These are phyloP conservation scores for Coriaria nepalensis DNA, from an alignment of 306 rosid species.

Conservation along the genomic window DNA sequence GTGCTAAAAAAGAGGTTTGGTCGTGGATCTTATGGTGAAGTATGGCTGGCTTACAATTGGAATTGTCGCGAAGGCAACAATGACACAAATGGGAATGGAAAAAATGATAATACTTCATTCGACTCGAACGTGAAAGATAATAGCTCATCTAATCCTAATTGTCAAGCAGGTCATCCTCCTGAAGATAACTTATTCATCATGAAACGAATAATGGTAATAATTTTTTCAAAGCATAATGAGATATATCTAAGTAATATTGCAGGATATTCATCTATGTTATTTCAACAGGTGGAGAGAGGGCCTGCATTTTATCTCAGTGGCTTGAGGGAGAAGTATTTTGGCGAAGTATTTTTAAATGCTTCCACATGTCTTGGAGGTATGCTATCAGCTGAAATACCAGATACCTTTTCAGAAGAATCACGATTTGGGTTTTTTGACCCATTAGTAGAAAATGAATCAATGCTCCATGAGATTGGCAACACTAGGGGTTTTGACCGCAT, in stretches of 20 bases:
- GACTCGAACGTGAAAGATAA: conserved; percentile 10
- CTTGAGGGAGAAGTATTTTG: conserved; percentile 81
- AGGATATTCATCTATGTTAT: conserved; percentile 13
- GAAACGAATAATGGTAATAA: conserved; percentile 96
- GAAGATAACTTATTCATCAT: conserved; percentile 61
- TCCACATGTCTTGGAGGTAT: conserved; percentile 47
- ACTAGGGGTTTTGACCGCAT: conserved; percentile 27
- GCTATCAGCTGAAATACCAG: conserved; percentile 31
- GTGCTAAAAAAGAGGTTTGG: conserved; percentile 72
- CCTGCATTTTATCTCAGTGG: conserved; percentile 86
- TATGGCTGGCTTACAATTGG: conserved; percentile 92
- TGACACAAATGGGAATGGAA: conserved; percentile 24
- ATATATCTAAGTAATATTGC: conserved; percentile 8
- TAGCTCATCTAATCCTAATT: conserved; percentile 34
- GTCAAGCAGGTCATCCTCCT: conserved; percentile 33
- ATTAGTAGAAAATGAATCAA: conserved; percentile 19
- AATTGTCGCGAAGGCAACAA: conserved; percentile 48
- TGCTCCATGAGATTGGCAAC: conserved; percentile 14
- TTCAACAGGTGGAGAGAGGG: conserved; percentile 81
- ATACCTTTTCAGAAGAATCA: conserved; percentile 35
- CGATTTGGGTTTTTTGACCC: conserved; percentile 18
- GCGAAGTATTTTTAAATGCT: conserved; percentile 77
- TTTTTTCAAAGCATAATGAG: conserved; percentile 4
- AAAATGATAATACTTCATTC: conserved; percentile 20
- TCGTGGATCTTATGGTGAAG: conserved; percentile 97